Evolutionary conservation across 306 rosid genomes (phyloP), one percentile per base, ranked within the genome.

Genomic region (Cucumis sativus): DNA sequence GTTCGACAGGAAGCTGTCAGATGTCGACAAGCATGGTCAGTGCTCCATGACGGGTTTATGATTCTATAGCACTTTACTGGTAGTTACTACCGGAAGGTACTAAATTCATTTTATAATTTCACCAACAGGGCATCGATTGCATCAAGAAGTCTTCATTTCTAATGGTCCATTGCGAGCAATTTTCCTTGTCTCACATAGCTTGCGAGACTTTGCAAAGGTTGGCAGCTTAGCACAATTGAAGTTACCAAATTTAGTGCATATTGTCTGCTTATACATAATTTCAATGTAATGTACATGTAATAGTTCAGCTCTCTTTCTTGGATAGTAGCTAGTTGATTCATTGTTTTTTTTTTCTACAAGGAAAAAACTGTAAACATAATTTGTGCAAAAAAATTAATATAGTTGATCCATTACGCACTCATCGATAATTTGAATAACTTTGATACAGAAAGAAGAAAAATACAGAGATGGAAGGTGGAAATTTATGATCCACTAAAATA

Each of bases 1-100:
- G 96, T 95, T 86, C 97, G 98, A 47, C 84, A 43, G 75, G 98
- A 95, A 88, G 97, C 97, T 81, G 91, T 89, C 60, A 88, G 86
- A 84, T 92, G 97, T 77, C 88, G 86, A 56, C 96, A 84, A 82
- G 93, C 98, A 74, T 95, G 98, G 98, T 95, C 57, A 74, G 89
- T 84, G 73, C 73, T 51, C 35, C 49, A 0, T 18, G 10, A 40
- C 7, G 67, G 0, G 16, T 41, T 2, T 76, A 35, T 76, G 30
- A 20, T 58, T 20, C 14, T 63, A 60, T 43, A 56, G n/a, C 74
- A 47, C 3, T 9, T 10, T 40, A 28, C 52, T 66, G n/a, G 10
- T n/a, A 30, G 10, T n/a, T 15, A 17, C 16, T 13, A 15, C 9
- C 1, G 3, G 16, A 65, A 37, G 47, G 49, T 40, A 62, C 17